Conservation (phyloP, 2,329 filamentous ascomycete species). For the Ophiostoma fasciatum region DNA sequence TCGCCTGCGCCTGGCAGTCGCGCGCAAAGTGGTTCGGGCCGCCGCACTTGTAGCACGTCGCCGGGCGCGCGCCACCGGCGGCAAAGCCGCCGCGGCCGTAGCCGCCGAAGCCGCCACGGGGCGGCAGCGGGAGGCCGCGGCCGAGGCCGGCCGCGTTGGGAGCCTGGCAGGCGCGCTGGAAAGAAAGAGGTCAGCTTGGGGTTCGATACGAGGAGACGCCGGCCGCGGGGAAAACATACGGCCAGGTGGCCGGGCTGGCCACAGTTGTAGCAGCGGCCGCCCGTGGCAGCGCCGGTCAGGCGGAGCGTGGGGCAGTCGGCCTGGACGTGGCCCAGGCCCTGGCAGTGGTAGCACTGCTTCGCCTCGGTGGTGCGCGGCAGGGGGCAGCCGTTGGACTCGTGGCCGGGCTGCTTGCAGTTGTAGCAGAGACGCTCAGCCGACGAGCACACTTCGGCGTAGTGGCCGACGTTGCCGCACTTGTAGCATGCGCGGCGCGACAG, state of each 20-base stretch:
- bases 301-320: constrained; percentile 96
- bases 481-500: constrained; percentile 73
- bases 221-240: constrained; percentile 32
- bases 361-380: constrained; percentile 93
- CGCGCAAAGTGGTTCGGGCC: constrained; percentile 96
- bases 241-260: constrained; percentile 86
- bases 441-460: constrained; percentile 83
- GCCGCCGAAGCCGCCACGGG: constrained; percentile 44
- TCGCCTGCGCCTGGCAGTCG: constrained; percentile 94
- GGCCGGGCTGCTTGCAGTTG: constrained; percentile 92
- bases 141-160: constrained; percentile 48
- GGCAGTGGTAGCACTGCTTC: constrained; percentile 99
- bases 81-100: constrained; percentile 59
- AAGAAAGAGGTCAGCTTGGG: neutral
- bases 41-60: constrained; percentile 62
- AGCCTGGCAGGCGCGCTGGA: constrained; percentile 66
- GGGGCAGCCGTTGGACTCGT: constrained; percentile 96
- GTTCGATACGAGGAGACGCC: neutral
- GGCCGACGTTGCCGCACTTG: constrained; percentile 71
- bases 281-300: constrained; percentile 65
- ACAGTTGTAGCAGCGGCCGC: constrained; percentile 93
- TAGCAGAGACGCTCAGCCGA: constrained; percentile 98
- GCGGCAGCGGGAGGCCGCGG: constrained; percentile 46
- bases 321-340: constrained; percentile 95
- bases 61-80: constrained; percentile 50